Conservation (phyloP, 495 filamentous ascomycete species). For the Aspergillus haitiensis region DNA sequence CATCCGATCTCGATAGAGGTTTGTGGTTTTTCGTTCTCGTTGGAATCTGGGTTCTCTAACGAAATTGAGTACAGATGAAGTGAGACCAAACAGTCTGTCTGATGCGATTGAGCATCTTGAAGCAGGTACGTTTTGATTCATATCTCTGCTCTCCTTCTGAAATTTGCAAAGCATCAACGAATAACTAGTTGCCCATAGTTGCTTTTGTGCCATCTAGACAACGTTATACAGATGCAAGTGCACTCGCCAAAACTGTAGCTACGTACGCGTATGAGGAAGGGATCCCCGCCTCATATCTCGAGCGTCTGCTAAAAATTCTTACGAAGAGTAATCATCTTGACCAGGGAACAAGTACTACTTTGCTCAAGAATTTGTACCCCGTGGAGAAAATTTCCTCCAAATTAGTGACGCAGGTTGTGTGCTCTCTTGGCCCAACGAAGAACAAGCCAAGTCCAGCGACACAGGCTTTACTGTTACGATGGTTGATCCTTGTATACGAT, state of each 20-base stretch:
- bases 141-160: background rate
- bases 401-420: constrained; percentile 65
- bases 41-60: constrained; percentile 13
- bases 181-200: constrained; percentile 30
- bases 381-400: constrained; percentile 59
- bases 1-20: constrained; percentile 25
- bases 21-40: constrained; percentile 1
- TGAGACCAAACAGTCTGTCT: constrained; percentile 30
- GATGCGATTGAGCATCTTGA: constrained; percentile 47
- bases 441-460: constrained; percentile 71
- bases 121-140: constrained; percentile 34
- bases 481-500: constrained; percentile 79
- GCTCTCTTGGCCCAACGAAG: constrained; percentile 74
- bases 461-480: constrained; percentile 70
- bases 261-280: constrained; percentile 65
- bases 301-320: constrained; percentile 64
- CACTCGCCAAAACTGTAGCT: constrained; percentile 43
- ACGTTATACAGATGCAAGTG: constrained; percentile 43
- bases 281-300: constrained; percentile 58
- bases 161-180: constrained; percentile 9
- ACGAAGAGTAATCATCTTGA: constrained; percentile 68
- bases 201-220: constrained; percentile 44
- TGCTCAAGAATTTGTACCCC: constrained; percentile 78
- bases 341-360: constrained; percentile 63
- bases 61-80: constrained; percentile 18